phyloP scores from a whole-genome alignment of 331 rosid genomes.

The Cydonia oblonga region DNA sequence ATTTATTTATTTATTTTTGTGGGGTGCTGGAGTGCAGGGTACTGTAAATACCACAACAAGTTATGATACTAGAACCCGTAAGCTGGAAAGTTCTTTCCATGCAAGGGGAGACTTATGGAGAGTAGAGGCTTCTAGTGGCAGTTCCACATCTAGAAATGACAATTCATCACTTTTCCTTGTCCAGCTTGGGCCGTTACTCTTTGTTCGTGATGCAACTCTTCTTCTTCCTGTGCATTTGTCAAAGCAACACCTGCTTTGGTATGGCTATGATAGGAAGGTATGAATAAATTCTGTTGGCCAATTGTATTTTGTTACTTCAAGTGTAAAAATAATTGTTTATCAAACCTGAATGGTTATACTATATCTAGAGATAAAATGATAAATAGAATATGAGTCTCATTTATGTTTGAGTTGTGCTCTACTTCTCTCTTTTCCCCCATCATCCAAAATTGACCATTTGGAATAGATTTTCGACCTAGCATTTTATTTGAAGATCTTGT shows the following conservation, averaged over 20 bases:
- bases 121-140: constrained; percentile 81
- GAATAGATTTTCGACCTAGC: neutral
- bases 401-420: neutral
- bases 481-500: neutral
- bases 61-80: constrained; percentile 80
- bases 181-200: constrained; percentile 92
- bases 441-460: neutral
- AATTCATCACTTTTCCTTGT: constrained; percentile 84
- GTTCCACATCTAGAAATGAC: constrained; percentile 68
- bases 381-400: neutral
- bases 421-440: neutral
- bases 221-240: constrained; percentile 93
- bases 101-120: constrained; percentile 99
- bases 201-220: constrained; percentile 86
- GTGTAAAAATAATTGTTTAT: neutral
- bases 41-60: constrained; percentile 61
- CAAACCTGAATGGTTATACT: neutral
- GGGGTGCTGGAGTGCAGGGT: constrained; percentile 38
- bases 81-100: constrained; percentile 68
- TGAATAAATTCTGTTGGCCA: neutral
- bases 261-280: constrained; percentile 98
- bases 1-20: too few species aligned
- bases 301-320: neutral
- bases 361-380: neutral
- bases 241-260: constrained; percentile 94